Evolutionary conservation across 164 flowering plant species (phyloP).

Genomic region (Annona squamosa): DNA sequence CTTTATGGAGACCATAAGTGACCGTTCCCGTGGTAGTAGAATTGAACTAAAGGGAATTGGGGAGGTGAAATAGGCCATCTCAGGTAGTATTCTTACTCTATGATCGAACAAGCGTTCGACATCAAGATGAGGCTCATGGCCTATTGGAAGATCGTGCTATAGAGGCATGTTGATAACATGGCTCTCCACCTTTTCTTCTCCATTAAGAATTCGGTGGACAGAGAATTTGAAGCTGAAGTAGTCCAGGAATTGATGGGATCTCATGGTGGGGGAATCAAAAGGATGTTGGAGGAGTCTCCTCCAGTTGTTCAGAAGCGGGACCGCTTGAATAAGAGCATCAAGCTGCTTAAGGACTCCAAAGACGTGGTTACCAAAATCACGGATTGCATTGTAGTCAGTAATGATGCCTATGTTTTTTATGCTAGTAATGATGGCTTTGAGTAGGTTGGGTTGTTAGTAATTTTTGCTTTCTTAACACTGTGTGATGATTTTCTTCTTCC

Average conservation of each 20-base stretch:
- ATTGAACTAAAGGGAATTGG: constrained; percentile 15
- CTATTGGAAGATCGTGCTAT: constrained; percentile 29
- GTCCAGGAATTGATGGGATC: constrained; percentile 22
- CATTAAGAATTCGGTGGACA: constrained; percentile 6
- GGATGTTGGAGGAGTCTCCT: constrained; percentile 31
- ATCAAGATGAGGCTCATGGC: constrained; percentile 27
- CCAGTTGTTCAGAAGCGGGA: constrained; percentile 14
- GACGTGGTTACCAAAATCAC: constrained; percentile 4
- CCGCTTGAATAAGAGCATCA: constrained; percentile 22
- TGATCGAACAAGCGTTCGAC: constrained; percentile 25
- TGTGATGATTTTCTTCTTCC: too few species aligned
- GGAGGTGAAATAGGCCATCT: constrained; percentile 1
- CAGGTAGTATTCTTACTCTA: constrained; percentile 4
- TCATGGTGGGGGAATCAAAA: constrained; percentile 16
- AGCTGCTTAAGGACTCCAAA: constrained; percentile 17
- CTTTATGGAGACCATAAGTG: constrained; percentile 7
- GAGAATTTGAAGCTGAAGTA: constrained; percentile 21
- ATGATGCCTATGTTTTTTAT: not conserved
- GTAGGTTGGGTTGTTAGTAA: too few species aligned
- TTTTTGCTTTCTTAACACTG: too few species aligned
- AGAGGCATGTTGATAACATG: constrained; percentile 22
- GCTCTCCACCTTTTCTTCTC: constrained; percentile 18
- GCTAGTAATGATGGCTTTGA: too few species aligned
- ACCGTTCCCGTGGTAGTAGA: not conserved
- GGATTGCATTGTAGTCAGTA: constrained; percentile 4